phyloP scores from a whole-genome alignment of 495 filamentous ascomycete genomes.

The Aspergillus diversus region DNA sequence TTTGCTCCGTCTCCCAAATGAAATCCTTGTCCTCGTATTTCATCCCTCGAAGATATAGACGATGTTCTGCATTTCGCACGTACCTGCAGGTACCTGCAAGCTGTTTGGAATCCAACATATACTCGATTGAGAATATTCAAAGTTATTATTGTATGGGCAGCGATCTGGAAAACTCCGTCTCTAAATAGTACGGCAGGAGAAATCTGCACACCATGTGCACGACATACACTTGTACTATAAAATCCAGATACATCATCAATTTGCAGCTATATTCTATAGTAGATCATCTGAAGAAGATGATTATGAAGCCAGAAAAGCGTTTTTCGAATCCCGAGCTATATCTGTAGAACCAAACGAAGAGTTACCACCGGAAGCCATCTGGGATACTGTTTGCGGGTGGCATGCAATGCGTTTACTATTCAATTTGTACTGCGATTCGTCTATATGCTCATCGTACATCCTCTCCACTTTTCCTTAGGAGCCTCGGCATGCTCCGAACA shows the following conservation, averaged over 20 bases:
- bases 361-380: neutral
- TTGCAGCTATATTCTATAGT: neutral
- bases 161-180: neutral
- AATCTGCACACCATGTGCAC: neutral
- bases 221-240: neutral
- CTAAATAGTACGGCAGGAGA: neutral
- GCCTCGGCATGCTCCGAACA: neutral
- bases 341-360: neutral
- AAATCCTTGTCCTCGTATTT: slow-evolving; percentile 3
- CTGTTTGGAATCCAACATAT: neutral
- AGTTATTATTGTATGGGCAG: neutral
- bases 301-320: neutral
- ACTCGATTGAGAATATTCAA: slow-evolving; percentile 1
- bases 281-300: neutral
- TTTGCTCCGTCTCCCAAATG: neutral
- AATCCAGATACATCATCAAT: neutral
- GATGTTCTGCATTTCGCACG: slow-evolving; percentile 10
- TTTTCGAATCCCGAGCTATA: neutral
- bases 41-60: neutral
- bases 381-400: slow-evolving; percentile 6
- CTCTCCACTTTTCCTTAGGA: neutral
- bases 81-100: neutral
- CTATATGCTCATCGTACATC: neutral
- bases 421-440: slow-evolving; percentile 3
- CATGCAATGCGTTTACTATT: slow-evolving; percentile 15